These are phyloP conservation scores for Orychophragmus violaceus DNA, from an alignment of 345 rosid species.

Conservation along the genomic window DNA sequence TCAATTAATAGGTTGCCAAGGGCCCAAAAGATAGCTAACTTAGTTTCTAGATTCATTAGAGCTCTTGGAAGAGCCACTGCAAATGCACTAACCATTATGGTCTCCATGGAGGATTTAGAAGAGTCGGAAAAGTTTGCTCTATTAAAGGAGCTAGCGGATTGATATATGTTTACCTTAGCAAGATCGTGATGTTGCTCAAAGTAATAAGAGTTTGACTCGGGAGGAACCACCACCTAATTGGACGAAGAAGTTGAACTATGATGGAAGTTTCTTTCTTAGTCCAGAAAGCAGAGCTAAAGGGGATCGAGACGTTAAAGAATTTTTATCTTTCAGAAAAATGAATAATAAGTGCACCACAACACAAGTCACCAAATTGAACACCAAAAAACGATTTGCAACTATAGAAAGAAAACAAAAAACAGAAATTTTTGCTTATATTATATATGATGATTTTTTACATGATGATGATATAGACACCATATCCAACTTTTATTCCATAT, in stretches of 20 bases:
- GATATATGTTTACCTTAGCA: too few species aligned
- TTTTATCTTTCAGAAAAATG: conserved; percentile 1
- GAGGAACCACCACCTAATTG: too few species aligned
- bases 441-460: conserved; percentile 2
- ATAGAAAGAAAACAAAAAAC: conserved; percentile 4
- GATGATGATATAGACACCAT: conserved; percentile 27
- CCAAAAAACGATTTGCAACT: conserved; percentile 25
- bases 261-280: too few species aligned
- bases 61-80: background rate
- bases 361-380: conserved; percentile 11
- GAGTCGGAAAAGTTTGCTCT: too few species aligned
- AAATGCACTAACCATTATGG: background rate
- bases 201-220: too few species aligned
- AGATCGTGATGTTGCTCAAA: too few species aligned
- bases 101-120: background rate
- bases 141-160: too few species aligned
- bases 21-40: background rate
- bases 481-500: conserved; percentile 94
- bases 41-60: background rate
- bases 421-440: conserved; percentile 6
- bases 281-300: too few species aligned
- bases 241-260: too few species aligned
- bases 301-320: too few species aligned
- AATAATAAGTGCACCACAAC: conserved; percentile 19
- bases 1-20: background rate